Conservation (phyloP, 2,329 filamentous ascomycete species). For the Lecanicillium sp. region DNA sequence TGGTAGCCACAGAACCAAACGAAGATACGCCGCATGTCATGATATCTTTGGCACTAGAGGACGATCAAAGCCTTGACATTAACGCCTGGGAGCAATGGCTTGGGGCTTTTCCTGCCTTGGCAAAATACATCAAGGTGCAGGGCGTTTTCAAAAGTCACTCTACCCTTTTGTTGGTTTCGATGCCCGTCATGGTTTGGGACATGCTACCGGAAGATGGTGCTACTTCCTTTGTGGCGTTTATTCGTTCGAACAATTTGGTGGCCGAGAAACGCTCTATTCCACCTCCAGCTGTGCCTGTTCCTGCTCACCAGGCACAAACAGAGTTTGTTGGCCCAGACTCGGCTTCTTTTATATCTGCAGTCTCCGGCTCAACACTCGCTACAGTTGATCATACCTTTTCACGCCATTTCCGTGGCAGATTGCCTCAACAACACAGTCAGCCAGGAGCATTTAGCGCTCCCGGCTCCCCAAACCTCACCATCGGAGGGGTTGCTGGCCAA, state of each 20-base stretch:
- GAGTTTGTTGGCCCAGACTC: slow-evolving; percentile 15
- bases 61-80: slow-evolving; percentile 48
- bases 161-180: slow-evolving; percentile 47
- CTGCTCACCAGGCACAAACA: slow-evolving; percentile 13
- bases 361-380: slow-evolving; percentile 25
- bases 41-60: slow-evolving; percentile 52
- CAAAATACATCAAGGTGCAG: slow-evolving; percentile 53
- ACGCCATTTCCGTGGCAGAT: slow-evolving; percentile 9
- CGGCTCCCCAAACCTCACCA: slow-evolving; percentile 3
- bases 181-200: slow-evolving; percentile 54
- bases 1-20: slow-evolving; percentile 33
- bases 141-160: slow-evolving; percentile 56
- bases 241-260: slow-evolving; percentile 48
- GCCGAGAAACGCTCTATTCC: slow-evolving; percentile 18
- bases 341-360: slow-evolving; percentile 22
- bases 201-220: slow-evolving; percentile 49
- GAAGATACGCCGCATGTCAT: slow-evolving; percentile 53
- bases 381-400: slow-evolving; percentile 18
- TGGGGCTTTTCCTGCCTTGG: slow-evolving; percentile 45
- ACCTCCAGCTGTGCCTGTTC: slow-evolving; percentile 11
- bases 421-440: neutral
- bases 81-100: slow-evolving; percentile 54
- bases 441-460: slow-evolving; percentile 1
- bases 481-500: neutral
- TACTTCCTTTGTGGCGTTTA: slow-evolving; percentile 51